Evolutionary conservation across 345 rosid genomes (phyloP).

Genomic region (Durio zibethinus): DNA sequence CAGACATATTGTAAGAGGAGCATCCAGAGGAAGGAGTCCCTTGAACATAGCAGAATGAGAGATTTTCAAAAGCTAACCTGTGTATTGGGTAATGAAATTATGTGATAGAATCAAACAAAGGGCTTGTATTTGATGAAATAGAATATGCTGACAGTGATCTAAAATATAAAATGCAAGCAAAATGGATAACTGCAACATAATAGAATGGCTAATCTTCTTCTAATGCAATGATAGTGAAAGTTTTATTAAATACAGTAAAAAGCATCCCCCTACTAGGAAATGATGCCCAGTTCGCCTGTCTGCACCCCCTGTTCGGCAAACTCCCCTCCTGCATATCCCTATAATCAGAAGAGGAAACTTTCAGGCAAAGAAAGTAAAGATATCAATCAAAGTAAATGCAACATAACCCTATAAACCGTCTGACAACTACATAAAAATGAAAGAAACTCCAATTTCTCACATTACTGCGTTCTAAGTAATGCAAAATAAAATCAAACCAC

Average conservation of each 20-base stretch:
- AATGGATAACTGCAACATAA: neutral
- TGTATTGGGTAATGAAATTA: neutral
- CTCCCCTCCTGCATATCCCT: constrained; percentile 99
- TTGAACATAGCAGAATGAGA: neutral
- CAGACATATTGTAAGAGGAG: neutral
- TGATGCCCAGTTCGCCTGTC: constrained; percentile 86
- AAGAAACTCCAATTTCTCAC: neutral
- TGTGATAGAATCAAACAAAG: neutral
- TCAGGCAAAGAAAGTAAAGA: neutral
- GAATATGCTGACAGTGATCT: neutral
- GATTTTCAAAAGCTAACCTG: neutral
- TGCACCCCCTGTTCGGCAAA: constrained; percentile 75
- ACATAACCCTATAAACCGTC: neutral
- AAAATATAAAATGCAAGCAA: neutral
- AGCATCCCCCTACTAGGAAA: constrained; percentile 84
- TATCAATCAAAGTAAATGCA: neutral
- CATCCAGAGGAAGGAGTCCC: neutral
- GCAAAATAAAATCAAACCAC: neutral
- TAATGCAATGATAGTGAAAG: neutral
- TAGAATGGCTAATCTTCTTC: neutral
- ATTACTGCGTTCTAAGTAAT: neutral
- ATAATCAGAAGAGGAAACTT: constrained; percentile 1
- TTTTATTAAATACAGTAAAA: neutral
- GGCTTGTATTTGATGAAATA: neutral
- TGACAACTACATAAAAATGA: neutral